Evolutionary conservation across 805 yeast species (phyloP).

Genomic region (Metschnikowia lochheadii): DNA sequence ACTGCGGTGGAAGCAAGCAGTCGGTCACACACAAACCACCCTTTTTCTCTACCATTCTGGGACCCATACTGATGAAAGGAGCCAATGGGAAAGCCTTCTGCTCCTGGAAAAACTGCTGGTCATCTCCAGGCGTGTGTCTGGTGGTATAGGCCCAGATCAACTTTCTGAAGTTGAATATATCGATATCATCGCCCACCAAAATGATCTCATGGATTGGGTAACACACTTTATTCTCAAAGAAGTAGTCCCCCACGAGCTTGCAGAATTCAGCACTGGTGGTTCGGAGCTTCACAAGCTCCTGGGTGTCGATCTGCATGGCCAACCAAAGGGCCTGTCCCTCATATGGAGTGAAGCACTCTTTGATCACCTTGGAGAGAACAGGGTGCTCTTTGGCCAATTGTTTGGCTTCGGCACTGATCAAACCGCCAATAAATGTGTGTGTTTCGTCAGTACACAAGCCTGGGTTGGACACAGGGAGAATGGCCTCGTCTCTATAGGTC

Average conservation of each 20-base stretch:
- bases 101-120: constrained; percentile 18
- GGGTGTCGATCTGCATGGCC: constrained; percentile 18
- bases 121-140: constrained; percentile 23
- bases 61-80: constrained; percentile 20
- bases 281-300: constrained; percentile 18
- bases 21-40: constrained; percentile 25
- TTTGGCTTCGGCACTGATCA: constrained; percentile 17
- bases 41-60: constrained; percentile 11
- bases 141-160: constrained; percentile 26
- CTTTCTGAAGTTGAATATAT: constrained; percentile 22
- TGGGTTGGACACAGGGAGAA: constrained; percentile 24
- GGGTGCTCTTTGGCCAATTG: constrained; percentile 10
- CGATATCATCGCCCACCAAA: constrained; percentile 24
- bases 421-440: constrained; percentile 24
- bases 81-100: constrained; percentile 20
- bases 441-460: constrained; percentile 25
- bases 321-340: constrained; percentile 23
- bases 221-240: constrained; percentile 15
- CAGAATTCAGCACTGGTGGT: constrained; percentile 17
- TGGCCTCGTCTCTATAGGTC: constrained; percentile 21
- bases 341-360: constrained; percentile 23
- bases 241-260: constrained; percentile 18
- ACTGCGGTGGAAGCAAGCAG: constrained; percentile 20
- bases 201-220: constrained; percentile 22
- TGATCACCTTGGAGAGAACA: constrained; percentile 12